Base-by-base conservation (phyloP, 2,329 filamentous ascomycete genomes). In the Parasarocladium wereldwijsianum region DNA sequence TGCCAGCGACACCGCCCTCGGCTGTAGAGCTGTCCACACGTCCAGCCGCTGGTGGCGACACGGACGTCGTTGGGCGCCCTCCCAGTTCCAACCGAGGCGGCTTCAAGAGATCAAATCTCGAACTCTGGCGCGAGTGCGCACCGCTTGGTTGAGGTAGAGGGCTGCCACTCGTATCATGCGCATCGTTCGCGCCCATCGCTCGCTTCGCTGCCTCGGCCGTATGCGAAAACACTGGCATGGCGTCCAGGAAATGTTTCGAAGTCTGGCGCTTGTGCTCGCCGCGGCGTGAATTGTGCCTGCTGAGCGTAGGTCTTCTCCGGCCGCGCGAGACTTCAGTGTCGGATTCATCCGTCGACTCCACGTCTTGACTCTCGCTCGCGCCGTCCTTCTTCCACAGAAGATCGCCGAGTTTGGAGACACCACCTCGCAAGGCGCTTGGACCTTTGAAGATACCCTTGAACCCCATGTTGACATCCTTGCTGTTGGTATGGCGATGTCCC, bases 361-460 rank as follows among this genome's bases (percentile, higher is more conserved):
- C 40, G 6, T 64, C 59, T 2, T 45, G 46, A 13, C 17, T 20
- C 12, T 33, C 33, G 16, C 41, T 41, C 3, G 41, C 36, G 4
- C 38, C 47, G 8, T 71, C 66, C 35, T 60, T 69, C 38, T 60
- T 64, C 65, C 69, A 71, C 14, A 73, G 39, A 31, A 73, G 54
- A 29, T 71, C 68, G 17, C 66, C 61, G 10, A 73, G 49, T 40
- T 63, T 70, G 16, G 64, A 68, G 5, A 72, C 64, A 15, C 68
- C 55, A 6, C 60, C 68, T 16, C 66, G 64, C 25, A 92, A 68
- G 17, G 83, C 65, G 17, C 71, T 79, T 29, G 73, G 70, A 3
- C 75, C 76, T 53, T 84, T 87, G 53, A 93, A 78, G 27, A 93
- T 76, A 6, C 77, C 73, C 24, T 76, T 70, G 11, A 55, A 29